phyloP scores from a whole-genome alignment of 2,329 filamentous ascomycete genomes.

The Ascosphaera apis region DNA sequence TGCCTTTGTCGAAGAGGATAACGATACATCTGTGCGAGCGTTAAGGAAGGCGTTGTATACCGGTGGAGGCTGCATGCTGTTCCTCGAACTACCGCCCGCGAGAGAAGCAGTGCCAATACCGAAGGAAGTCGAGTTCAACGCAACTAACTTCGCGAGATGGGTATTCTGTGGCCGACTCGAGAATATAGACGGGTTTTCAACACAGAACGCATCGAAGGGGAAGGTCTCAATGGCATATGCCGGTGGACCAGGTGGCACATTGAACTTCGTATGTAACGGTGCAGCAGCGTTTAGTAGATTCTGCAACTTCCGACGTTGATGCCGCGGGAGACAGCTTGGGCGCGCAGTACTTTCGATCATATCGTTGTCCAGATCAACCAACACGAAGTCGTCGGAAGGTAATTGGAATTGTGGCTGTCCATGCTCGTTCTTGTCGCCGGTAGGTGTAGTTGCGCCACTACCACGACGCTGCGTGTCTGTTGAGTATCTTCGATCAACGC shows the following conservation, averaged over 20 bases:
- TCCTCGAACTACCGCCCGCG: conserved; percentile 4
- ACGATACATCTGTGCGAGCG: conserved; percentile 40
- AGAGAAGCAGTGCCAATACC: conserved; percentile 36
- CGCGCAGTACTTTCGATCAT: conserved; percentile 63
- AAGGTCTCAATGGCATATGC: conserved; percentile 85
- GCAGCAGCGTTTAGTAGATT: conserved; percentile 75
- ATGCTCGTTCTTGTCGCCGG: conserved; percentile 13
- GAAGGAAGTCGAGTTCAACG: conserved; percentile 74
- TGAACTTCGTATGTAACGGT: conserved; percentile 68
- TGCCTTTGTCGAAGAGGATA: conserved; percentile 7
- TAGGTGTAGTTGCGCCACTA: neutral
- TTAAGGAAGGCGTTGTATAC: conserved; percentile 84
- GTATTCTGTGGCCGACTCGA: conserved; percentile 45
- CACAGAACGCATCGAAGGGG: conserved; percentile 72
- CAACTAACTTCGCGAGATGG: conserved; percentile 63
- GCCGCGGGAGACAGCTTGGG: conserved; percentile 60
- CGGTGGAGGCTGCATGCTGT: conserved; percentile 30
- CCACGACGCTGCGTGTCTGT: neutral
- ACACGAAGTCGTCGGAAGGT: conserved; percentile 83
- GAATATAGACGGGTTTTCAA: conserved; percentile 64
- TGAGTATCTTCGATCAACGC: conserved; percentile 67
- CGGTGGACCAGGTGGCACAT: conserved; percentile 69
- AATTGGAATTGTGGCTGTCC: conserved; percentile 46
- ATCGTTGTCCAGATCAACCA: conserved; percentile 83
- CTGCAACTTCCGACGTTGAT: conserved; percentile 71